phyloP scores from a whole-genome alignment of 2,329 filamentous ascomycete genomes.

The Zymoseptoria pseudotritici region DNA sequence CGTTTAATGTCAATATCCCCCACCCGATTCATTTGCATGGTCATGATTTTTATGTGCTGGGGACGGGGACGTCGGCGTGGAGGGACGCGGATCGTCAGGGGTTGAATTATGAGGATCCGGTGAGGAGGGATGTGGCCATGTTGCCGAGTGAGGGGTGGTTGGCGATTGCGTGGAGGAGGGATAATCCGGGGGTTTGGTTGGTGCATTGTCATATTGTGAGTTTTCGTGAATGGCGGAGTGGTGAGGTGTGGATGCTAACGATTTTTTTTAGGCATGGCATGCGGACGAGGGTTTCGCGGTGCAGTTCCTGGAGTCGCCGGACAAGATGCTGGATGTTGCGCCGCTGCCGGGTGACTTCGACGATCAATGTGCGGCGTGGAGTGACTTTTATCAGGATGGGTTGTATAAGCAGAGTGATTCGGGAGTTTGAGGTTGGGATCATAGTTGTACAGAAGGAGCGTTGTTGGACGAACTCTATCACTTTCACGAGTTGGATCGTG shows the following conservation, averaged over 20 bases:
- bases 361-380: conserved; percentile 26
- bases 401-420: conserved; percentile 27
- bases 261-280: conserved; percentile 22
- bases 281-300: conserved; percentile 28
- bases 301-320: conserved; percentile 27
- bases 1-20: conserved; percentile 24
- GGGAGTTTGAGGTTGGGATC: conserved; percentile 19
- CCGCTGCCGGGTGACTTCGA: conserved; percentile 21
- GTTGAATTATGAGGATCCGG: conserved; percentile 32
- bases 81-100: conserved; percentile 13
- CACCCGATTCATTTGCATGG: conserved; percentile 29
- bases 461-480: not conserved
- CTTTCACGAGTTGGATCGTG: not conserved
- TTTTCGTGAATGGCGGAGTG: not conserved
- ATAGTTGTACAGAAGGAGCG: not conserved
- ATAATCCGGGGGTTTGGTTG: conserved; percentile 40
- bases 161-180: conserved; percentile 34
- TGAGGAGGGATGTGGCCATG: conserved; percentile 35
- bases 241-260: too few species aligned
- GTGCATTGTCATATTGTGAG: conserved; percentile 37
- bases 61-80: conserved; percentile 21
- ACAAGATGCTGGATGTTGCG: conserved; percentile 18
- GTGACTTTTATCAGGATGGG: conserved; percentile 20
- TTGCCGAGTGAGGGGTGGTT: conserved; percentile 33
- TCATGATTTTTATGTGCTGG: conserved; percentile 29